Evolutionary conservation across 108 stramenopile genomes (phyloP), one percentile per base, ranked within the genome.

Genomic region (Nitzschia sp.): DNA sequence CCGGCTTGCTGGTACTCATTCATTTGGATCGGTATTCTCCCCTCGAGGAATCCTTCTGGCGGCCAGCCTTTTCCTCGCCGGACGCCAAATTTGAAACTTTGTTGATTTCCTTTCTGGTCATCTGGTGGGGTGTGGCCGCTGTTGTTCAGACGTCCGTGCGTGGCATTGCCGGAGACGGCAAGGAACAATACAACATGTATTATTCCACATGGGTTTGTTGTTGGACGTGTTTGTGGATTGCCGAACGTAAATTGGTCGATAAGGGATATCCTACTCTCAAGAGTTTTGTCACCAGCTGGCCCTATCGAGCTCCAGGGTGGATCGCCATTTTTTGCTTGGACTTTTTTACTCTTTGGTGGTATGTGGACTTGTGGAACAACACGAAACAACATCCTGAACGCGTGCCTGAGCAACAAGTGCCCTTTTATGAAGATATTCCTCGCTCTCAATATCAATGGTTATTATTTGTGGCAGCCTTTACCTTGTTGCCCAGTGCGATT

Each of bases 141-240:
- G 82, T 86, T 68, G 77, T 88, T 19, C 80, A 86, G 57, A 92
- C 91, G 1, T 59, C 75, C 1, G 76, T 85, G 15, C 32, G 64
- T 19, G 91, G 91, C 0, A 78, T 86, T 26, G 88, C 88, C n/a
- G 91, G 91, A 9, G 84, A 89, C 35, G 87, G 85, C 2, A 88
- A 80, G 57, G 85, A 72, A 23, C 85, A 89, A 57, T 89, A 77
- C 77, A 87, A 87, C 45, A 56, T 92, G 2, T 92, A 92, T 49
- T 92, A 76, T 54, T 68, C 64, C 18, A 73, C 73, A 3, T 92
- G 91, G 91, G 51, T 80, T 8, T 89, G 86, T 65, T 65, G 53
- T 3, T 80, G 71, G 54, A 64, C 75, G 0, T 66, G 71, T 19
- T 56, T 77, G 18, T 84, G 79, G 72, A 76, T 61, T 26, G 30